A percentile compares a stretch with the other conserved stretches of the same genome.
These are phyloP conservation scores for Boletus barrowsii DNA, from an alignment of 768 basidiomycete species.

Conservation along the genomic window DNA sequence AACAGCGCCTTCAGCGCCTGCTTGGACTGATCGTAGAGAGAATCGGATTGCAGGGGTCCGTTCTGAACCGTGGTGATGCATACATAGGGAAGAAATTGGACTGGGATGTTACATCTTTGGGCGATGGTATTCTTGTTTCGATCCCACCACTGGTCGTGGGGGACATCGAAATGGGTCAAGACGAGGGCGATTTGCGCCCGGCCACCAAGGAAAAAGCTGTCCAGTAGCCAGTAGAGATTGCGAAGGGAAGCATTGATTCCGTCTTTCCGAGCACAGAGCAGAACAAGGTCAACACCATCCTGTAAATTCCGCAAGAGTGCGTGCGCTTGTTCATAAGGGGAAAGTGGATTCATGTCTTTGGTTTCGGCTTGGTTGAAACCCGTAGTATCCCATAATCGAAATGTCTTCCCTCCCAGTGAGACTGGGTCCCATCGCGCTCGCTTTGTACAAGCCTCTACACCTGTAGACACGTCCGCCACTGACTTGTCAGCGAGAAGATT, in stretches of 20 bases:
- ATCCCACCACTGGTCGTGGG: conserved; percentile 39
- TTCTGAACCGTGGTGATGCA: conserved; percentile 20
- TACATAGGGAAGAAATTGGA: conserved; percentile 7
- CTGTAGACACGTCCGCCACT: conserved; percentile 28
- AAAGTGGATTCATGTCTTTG: conserved; percentile 12
- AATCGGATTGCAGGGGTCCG: background rate
- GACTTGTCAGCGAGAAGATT: conserved; percentile 27
- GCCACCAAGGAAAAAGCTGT: conserved; percentile 36
- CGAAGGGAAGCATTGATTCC: conserved; percentile 34
- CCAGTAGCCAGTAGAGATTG: conserved; percentile 38
- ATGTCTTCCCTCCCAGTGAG: conserved; percentile 16
- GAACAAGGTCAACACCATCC: conserved; percentile 38
- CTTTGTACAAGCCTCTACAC: conserved; percentile 34
- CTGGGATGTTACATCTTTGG: conserved; percentile 10
- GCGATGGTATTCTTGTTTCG: conserved; percentile 26
- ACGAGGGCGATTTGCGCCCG: conserved; percentile 36
- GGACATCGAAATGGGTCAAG: conserved; percentile 37
- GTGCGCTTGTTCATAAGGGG: conserved; percentile 30
- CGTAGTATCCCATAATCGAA: conserved; percentile 34
- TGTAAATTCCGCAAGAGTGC: conserved; percentile 33
- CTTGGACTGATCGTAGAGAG: conserved; percentile 13
- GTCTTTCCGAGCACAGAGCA: conserved; percentile 39
- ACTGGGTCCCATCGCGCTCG: conserved; percentile 22
- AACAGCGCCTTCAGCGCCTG: conserved; percentile 9
- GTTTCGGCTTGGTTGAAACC: conserved; percentile 30